Evolutionary conservation across 2,329 filamentous ascomycete genomes (phyloP).

Genomic region (Orbilia blumenaviensis): DNA sequence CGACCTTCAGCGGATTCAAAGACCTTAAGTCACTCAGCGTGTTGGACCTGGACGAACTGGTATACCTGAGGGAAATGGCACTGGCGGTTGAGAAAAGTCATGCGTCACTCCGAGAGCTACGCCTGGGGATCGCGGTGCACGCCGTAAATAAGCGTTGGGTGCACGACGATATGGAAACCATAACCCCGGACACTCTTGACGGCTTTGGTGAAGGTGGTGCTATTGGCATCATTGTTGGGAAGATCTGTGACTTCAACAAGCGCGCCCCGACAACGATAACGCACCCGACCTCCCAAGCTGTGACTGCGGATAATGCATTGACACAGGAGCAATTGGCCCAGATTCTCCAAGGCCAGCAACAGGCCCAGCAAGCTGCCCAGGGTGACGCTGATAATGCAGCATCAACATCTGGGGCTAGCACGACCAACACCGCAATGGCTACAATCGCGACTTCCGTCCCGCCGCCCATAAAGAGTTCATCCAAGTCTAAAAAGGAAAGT

Average conservation of each 20-base stretch:
- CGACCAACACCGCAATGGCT: constrained; percentile 34
- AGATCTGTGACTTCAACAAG: constrained; percentile 70
- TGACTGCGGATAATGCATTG: constrained; percentile 32
- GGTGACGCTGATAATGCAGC: constrained; percentile 43
- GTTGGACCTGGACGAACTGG: constrained; percentile 81
- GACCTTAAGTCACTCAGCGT: constrained; percentile 78
- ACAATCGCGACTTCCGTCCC: constrained; percentile 33
- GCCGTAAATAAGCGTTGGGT: constrained; percentile 58
- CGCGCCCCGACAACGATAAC: constrained; percentile 22
- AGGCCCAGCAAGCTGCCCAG: constrained; percentile 30
- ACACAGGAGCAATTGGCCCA: constrained; percentile 53
- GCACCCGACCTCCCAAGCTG: constrained; percentile 32
- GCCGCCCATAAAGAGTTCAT: constrained; percentile 31
- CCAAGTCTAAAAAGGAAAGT: constrained; percentile 43
- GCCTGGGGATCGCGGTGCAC: constrained; percentile 74
- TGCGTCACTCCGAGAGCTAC: constrained; percentile 73
- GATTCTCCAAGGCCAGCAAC: constrained; percentile 49
- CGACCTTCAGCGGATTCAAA: constrained; percentile 80
- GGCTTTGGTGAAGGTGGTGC: constrained; percentile 68
- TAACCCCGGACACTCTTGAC: constrained; percentile 48
- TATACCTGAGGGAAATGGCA: constrained; percentile 84
- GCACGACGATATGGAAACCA: constrained; percentile 52
- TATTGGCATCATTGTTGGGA: constrained; percentile 73
- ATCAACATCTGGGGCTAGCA: constrained; percentile 37
- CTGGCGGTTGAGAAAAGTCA: constrained; percentile 77